phyloP scores from a whole-genome alignment of 306 rosid genomes.

The Sicyos baderoa region DNA sequence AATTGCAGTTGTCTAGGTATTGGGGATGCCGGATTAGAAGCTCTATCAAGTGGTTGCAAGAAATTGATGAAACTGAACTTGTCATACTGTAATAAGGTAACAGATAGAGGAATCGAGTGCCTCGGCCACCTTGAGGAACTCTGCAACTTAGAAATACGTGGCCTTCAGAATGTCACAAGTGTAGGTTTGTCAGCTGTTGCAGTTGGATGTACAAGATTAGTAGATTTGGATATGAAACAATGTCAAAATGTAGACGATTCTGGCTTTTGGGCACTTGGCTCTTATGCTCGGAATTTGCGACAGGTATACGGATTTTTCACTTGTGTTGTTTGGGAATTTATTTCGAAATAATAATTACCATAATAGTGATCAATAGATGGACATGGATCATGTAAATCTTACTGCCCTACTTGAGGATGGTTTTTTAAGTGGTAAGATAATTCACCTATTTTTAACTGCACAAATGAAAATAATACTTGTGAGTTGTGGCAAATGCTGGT shows the following conservation, averaged over 20 bases:
- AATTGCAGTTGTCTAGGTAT: conserved; percentile 43
- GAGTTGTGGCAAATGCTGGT: conserved; percentile 6
- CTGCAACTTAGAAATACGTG: conserved; percentile 51
- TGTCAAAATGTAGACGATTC: conserved; percentile 48
- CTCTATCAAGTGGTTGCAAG: conserved; percentile 45
- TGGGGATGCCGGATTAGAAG: conserved; percentile 56
- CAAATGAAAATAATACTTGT: background rate
- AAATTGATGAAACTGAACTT: conserved; percentile 45
- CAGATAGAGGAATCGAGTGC: conserved; percentile 43
- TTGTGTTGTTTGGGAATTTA: background rate
- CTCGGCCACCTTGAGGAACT: conserved; percentile 37
- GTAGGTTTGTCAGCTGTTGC: conserved; percentile 44
- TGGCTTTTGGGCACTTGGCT: conserved; percentile 52
- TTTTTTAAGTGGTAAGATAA: background rate
- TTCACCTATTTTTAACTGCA: background rate
- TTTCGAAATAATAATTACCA: background rate
- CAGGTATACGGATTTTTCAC: conserved; percentile 35
- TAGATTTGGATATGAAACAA: conserved; percentile 50
- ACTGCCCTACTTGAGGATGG: background rate
- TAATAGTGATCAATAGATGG: background rate
- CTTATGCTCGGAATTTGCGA: conserved; percentile 42
- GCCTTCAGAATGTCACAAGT: conserved; percentile 42
- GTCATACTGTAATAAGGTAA: conserved; percentile 51
- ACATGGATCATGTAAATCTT: conserved; percentile 6
- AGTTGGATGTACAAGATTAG: conserved; percentile 43